These are phyloP conservation scores for Colletotrichum noveboracense DNA, from an alignment of 2,329 filamentous ascomycete species.

Conservation along the genomic window DNA sequence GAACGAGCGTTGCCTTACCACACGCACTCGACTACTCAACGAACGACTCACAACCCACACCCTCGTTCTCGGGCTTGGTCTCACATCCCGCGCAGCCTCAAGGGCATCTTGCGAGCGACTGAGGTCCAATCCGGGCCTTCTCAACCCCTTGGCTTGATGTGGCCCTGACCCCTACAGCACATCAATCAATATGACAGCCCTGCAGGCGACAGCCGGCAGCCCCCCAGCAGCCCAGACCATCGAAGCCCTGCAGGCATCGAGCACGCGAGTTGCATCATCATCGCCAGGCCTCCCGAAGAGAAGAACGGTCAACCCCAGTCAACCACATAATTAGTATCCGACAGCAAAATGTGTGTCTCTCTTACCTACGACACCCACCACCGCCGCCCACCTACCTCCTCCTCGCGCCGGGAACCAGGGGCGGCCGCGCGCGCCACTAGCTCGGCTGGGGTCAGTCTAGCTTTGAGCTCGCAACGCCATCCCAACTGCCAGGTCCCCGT, in stretches of 20 bases:
- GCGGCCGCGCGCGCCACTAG: conserved; percentile 1
- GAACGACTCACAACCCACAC: background rate
- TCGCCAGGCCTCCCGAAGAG: conserved; percentile 11
- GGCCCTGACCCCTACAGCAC: background rate
- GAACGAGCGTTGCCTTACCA: background rate
- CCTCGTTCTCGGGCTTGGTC: background rate
- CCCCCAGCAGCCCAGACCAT: background rate
- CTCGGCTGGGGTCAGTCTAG: conserved; percentile 14
- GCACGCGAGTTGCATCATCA: conserved; percentile 12
- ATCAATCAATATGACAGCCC: background rate
- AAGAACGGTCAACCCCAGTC: background rate
- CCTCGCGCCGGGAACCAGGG: background rate
- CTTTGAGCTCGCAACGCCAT: conserved; percentile 18
- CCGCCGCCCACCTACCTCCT: background rate
- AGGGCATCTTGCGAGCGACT: background rate
- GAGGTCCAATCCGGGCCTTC: background rate
- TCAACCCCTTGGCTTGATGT: background rate
- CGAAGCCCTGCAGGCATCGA: background rate
- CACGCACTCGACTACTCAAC: background rate
- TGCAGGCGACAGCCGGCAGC: background rate
- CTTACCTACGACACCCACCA: background rate
- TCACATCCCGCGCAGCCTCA: conserved; percentile 11
- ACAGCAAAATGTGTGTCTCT: background rate
- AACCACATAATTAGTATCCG: background rate
- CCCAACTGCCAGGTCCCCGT: conserved; percentile 7